Evolutionary conservation across 2,329 filamentous ascomycete genomes (phyloP).

Genomic region (Stachybotrys chlorohalonatus): DNA sequence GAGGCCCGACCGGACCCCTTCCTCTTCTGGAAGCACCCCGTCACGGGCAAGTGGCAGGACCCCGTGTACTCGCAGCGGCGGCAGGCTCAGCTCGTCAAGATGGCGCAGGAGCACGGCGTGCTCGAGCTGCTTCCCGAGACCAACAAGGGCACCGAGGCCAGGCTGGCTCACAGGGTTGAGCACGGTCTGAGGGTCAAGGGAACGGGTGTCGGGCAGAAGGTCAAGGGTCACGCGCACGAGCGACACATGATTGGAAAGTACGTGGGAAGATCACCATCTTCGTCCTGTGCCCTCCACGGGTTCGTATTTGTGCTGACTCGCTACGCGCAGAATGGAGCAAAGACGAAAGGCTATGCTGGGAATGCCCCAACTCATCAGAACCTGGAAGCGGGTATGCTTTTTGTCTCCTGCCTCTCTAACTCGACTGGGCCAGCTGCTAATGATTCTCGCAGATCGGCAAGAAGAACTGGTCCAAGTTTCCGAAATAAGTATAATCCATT

Average conservation of each 20-base stretch:
- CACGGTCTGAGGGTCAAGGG: conserved; percentile 80
- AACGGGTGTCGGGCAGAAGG: conserved; percentile 82
- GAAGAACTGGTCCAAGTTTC: conserved; percentile 48
- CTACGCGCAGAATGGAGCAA: conserved; percentile 60
- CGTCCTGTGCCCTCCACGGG: background rate
- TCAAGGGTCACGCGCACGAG: conserved; percentile 95
- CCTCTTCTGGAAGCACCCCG: conserved; percentile 64
- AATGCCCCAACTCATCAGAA: conserved; percentile 85
- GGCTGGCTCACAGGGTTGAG: conserved; percentile 64
- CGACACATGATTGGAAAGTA: conserved; percentile 69
- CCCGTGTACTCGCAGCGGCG: conserved; percentile 75
- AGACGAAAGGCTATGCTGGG: conserved; percentile 86
- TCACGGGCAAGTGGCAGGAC: conserved; percentile 74
- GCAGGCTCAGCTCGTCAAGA: conserved; percentile 84
- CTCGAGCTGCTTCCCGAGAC: conserved; percentile 72
- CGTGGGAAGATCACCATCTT: conserved; percentile 17
- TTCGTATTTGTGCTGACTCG: background rate
- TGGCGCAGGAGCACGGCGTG: conserved; percentile 70
- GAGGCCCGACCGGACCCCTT: conserved; percentile 68
- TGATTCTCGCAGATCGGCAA: conserved; percentile 35
- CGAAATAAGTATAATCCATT: conserved; percentile 35
- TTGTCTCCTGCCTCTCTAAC: background rate
- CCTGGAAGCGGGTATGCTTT: conserved; percentile 74
- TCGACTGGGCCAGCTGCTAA: background rate
- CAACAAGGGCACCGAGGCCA: conserved; percentile 64